phyloP scores from a whole-genome alignment of 805 yeast genomes.

The Blastobotrys mokoenaii region DNA sequence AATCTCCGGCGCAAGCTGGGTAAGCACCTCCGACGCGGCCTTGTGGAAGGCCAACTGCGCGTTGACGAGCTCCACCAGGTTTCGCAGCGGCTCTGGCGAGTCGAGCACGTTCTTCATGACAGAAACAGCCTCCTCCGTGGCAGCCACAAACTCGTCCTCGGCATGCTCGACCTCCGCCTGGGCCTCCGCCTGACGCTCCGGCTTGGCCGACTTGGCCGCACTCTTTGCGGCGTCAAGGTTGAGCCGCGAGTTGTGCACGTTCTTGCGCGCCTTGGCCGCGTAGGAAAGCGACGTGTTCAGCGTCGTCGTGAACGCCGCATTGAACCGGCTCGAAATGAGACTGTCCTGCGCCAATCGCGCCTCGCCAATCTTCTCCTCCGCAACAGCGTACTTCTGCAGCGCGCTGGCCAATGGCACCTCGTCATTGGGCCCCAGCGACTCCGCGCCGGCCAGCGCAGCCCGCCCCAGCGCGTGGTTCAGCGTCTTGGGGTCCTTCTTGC shows the following conservation, averaged over 20 bases:
- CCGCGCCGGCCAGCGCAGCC: slow-evolving; percentile 52
- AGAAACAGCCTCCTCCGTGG: slow-evolving; percentile 79
- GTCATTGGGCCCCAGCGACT: slow-evolving; percentile 32
- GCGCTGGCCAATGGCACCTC: slow-evolving; percentile 50
- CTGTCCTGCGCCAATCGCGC: slow-evolving; percentile 78
- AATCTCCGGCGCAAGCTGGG: slow-evolving; percentile 53
- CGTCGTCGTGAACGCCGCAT: slow-evolving; percentile 54
- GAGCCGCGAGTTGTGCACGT: slow-evolving; percentile 70
- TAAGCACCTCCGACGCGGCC: slow-evolving; percentile 60
- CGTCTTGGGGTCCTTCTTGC: slow-evolving; percentile 59
- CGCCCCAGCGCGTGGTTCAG: slow-evolving; percentile 74
- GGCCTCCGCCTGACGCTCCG: slow-evolving; percentile 63
- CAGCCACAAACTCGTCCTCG: slow-evolving; percentile 84
- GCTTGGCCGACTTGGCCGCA: slow-evolving; percentile 39
- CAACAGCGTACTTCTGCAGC: slow-evolving; percentile 57
- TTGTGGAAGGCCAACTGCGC: slow-evolving; percentile 81
- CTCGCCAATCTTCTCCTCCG: slow-evolving; percentile 69
- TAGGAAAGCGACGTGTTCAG: slow-evolving; percentile 52
- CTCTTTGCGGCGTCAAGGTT: slow-evolving; percentile 74
- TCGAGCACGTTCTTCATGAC: slow-evolving; percentile 76
- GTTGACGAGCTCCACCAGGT: slow-evolving; percentile 56
- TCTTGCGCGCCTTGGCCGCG: slow-evolving; percentile 59
- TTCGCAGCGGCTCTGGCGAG: slow-evolving; percentile 58
- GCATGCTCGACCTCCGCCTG: slow-evolving; percentile 72
- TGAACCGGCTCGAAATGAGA: slow-evolving; percentile 59